Percentiles rank a stretch among this genome's conserved stretches.
These are phyloP conservation scores for Zymoseptoria ardabiliae DNA, from an alignment of 2,329 filamentous ascomycete species.

Conservation along the genomic window DNA sequence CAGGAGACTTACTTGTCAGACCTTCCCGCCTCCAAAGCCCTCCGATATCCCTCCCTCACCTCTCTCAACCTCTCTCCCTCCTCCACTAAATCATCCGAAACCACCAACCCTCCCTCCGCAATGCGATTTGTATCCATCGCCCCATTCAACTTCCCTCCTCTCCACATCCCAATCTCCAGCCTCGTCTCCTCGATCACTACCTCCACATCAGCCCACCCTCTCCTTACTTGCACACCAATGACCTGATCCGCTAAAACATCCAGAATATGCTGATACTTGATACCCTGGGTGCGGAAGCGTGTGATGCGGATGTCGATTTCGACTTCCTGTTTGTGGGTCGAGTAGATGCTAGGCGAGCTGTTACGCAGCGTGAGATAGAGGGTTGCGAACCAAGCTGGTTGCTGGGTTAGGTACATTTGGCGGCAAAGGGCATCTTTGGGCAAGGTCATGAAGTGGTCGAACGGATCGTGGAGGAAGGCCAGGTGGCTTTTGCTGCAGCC, in stretches of 20 bases:
- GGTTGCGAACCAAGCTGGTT: not conserved
- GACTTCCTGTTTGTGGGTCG: not conserved
- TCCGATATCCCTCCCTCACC: not conserved
- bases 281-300: not conserved
- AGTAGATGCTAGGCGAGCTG: not conserved
- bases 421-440: not conserved
- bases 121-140: not conserved
- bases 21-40: too few species aligned
- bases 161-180: not conserved
- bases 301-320: not conserved
- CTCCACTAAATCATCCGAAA: not conserved
- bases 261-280: not conserved
- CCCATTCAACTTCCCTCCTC: not conserved
- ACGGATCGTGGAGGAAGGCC: not conserved
- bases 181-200: not conserved
- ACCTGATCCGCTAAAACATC: not conserved
- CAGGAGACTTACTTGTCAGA: too few species aligned
- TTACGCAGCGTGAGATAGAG: not conserved
- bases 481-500: not conserved
- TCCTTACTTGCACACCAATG: not conserved
- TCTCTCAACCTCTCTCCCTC: not conserved
- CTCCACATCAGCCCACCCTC: not conserved
- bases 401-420: not conserved
- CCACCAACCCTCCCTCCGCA: not conserved
- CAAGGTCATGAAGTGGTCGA: not conserved